Conservation (phyloP, 1,284 basidiomycete species). For the Fomitopsis betulina region DNA sequence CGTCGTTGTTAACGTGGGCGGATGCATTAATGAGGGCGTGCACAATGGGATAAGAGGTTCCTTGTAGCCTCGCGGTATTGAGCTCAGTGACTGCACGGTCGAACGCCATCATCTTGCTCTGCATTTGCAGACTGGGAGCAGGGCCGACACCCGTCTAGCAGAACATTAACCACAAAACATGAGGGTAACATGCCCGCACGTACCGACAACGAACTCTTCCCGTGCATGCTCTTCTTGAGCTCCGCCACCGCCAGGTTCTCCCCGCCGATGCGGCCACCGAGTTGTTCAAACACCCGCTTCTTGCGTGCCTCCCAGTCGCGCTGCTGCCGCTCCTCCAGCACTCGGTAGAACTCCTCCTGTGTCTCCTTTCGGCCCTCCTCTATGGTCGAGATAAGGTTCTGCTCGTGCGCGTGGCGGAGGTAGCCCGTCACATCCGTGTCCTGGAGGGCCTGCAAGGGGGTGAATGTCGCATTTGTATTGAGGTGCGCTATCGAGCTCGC, state of each 20-base stretch:
- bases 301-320: conserved; percentile 90
- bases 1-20: conserved; percentile 49
- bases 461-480: conserved; percentile 83
- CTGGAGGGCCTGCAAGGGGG: conserved; percentile 83
- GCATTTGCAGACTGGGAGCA: conserved; percentile 69
- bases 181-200: conserved; percentile 24
- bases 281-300: conserved; percentile 85
- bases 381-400: conserved; percentile 90
- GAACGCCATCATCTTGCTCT: conserved; percentile 95
- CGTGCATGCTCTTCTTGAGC: conserved; percentile 56
- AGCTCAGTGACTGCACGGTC: conserved; percentile 74
- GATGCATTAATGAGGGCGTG: conserved; percentile 68
- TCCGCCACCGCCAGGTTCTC: conserved; percentile 52
- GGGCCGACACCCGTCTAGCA: conserved; percentile 46
- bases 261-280: conserved; percentile 60
- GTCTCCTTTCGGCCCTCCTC: conserved; percentile 87
- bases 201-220: conserved; percentile 51
- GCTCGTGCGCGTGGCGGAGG: conserved; percentile 88
- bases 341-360: conserved; percentile 80
- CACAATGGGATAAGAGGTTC: conserved; percentile 70
- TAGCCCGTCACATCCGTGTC: conserved; percentile 90
- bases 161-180: not conserved
- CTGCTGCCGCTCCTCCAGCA: conserved; percentile 71
- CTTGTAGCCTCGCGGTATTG: conserved; percentile 68
- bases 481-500: conserved; percentile 78